Conservation (phyloP, 2,329 filamentous ascomycete species). For the Phaeosphaeria sp. region DNA sequence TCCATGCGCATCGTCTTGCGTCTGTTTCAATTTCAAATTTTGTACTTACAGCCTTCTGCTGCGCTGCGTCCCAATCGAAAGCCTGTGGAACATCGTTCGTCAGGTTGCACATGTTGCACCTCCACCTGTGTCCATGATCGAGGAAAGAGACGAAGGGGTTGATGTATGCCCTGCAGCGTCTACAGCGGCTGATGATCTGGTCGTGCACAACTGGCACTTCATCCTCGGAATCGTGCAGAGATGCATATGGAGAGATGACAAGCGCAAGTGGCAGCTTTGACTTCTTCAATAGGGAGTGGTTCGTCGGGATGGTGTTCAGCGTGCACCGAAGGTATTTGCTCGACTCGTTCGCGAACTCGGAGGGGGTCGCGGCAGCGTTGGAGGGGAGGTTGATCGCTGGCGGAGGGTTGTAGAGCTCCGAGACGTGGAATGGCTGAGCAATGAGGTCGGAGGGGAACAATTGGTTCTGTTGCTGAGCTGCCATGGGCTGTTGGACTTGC, state of each 20-base stretch:
- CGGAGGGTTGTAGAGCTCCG: conserved; percentile 88
- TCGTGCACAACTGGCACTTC: conserved; percentile 91
- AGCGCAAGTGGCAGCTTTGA: conserved; percentile 92
- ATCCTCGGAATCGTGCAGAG: conserved; percentile 92
- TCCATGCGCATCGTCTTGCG: background rate
- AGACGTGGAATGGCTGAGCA: conserved; percentile 91
- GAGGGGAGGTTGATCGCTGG: conserved; percentile 89
- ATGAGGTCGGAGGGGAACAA: conserved; percentile 91
- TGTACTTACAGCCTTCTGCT: conserved; percentile 76
- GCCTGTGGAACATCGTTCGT: conserved; percentile 99
- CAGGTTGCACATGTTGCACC: conserved; percentile 99
- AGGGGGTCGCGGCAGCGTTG: conserved; percentile 93
- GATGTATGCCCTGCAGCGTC: conserved; percentile 92
- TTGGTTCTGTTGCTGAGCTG: conserved; percentile 67
- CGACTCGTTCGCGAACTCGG: conserved; percentile 87
- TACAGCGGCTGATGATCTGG: conserved; percentile 95
- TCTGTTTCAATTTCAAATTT: background rate
- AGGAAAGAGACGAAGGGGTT: conserved; percentile 95
- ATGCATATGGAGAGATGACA: conserved; percentile 93
- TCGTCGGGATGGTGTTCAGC: conserved; percentile 91
- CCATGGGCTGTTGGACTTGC: conserved; percentile 39
- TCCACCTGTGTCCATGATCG: conserved; percentile 96
- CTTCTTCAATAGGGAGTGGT: conserved; percentile 92
- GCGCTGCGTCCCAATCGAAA: conserved; percentile 95
- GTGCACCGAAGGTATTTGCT: conserved; percentile 96